These are phyloP conservation scores for Canna indica DNA, from an alignment of 176 grass and related monocot species.

Conservation along the genomic window DNA sequence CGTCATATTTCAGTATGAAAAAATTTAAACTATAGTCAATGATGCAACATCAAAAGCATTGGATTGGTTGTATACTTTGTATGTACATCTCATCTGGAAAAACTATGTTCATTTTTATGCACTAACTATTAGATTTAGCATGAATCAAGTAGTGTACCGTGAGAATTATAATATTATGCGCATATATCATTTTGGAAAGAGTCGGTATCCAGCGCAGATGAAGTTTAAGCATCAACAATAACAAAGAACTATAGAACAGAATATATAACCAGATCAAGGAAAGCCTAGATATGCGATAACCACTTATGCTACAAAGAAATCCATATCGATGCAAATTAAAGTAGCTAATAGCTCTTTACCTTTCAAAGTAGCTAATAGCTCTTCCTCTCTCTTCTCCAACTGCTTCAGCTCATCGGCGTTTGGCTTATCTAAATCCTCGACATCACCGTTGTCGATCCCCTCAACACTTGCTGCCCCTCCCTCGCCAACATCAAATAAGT, in stretches of 20 bases:
- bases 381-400: slow-evolving; percentile 43
- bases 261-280: not conserved
- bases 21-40: too few relatives aligned
- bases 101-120: too few relatives aligned
- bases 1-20: too few relatives aligned
- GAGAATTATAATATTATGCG: not conserved
- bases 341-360: slow-evolving; percentile 23
- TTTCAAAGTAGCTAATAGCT: slow-evolving; percentile 63
- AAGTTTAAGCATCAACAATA: not conserved
- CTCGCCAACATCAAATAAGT: not conserved
- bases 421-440: slow-evolving; percentile 6
- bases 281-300: not conserved
- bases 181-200: too few relatives aligned
- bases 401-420: slow-evolving; percentile 6
- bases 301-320: not conserved
- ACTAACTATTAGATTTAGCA: too few relatives aligned
- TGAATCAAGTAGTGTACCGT: too few relatives aligned
- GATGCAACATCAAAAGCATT: too few relatives aligned
- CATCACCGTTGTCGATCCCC: not conserved
- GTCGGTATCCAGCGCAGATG: not conserved
- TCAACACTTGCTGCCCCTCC: not conserved
- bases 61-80: too few relatives aligned
- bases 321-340: not conserved
- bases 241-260: not conserved
- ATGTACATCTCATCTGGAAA: too few relatives aligned